Conservation (phyloP, 257 asterid genomes). For the Solanum lycopersicoides region DNA sequence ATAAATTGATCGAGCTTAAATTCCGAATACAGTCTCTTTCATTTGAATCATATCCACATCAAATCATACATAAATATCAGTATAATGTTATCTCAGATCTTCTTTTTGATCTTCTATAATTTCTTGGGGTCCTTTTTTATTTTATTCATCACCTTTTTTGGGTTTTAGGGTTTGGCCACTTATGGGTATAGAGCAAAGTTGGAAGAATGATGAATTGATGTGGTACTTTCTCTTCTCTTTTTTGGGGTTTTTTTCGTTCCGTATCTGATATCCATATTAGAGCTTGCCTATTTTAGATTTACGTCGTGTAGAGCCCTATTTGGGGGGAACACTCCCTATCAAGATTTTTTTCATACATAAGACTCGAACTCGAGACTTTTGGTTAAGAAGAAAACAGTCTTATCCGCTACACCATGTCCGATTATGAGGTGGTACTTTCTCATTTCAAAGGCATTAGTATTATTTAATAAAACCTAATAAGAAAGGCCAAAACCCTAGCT, state of each 20-base stretch:
- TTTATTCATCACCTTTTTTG: background rate
- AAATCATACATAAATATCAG: conserved; percentile 15
- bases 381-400: no score
- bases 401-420: background rate
- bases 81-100: background rate
- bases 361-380: background rate
- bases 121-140: background rate
- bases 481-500: background rate
- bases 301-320: background rate
- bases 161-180: background rate
- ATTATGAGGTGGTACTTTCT: background rate
- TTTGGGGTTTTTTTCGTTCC: rapidly evolving
- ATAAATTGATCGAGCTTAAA: background rate
- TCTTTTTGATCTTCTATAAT: conserved; percentile 2
- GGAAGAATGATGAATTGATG: background rate
- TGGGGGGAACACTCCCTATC: background rate
- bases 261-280: background rate
- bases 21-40: background rate
- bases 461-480: background rate
- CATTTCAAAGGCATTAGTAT: conserved; percentile 11
- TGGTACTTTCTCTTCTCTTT: background rate
- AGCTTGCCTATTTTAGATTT: background rate
- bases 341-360: no score
- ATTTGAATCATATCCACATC: background rate
- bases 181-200: conserved; percentile 6